These are phyloP conservation scores for Leishmania turanica DNA, from an alignment of 208 protist species.

Conservation along the genomic window DNA sequence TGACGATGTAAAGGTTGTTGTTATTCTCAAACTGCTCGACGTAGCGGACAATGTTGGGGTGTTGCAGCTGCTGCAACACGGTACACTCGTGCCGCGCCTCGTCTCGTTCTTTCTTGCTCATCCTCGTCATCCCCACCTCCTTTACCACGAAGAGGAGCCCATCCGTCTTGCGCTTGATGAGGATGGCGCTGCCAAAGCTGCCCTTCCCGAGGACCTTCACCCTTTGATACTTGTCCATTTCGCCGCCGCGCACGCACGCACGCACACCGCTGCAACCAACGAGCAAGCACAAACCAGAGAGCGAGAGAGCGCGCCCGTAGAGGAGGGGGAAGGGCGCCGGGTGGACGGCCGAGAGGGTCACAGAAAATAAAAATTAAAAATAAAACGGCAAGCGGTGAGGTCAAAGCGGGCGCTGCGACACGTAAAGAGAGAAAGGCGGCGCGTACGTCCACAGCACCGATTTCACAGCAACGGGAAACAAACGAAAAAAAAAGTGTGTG, in stretches of 20 bases:
- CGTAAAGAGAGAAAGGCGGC: background rate
- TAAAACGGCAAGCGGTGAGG: background rate
- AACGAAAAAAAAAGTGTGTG: too few species aligned
- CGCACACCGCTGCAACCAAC: background rate
- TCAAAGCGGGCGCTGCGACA: background rate
- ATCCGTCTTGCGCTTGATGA: slow-evolving; percentile 89
- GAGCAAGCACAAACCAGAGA: background rate
- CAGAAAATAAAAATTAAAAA: too few species aligned
- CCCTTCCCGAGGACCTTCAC: slow-evolving; percentile 92
- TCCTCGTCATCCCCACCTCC: slow-evolving; percentile 84
- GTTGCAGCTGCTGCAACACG: slow-evolving; percentile 84
- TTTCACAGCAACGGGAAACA: background rate
- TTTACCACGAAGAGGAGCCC: slow-evolving; percentile 90
- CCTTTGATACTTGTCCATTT: slow-evolving; percentile 92
- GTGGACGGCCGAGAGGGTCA: background rate
- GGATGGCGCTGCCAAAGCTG: slow-evolving; percentile 92
- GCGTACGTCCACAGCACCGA: background rate
- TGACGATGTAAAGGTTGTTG: slow-evolving; percentile 92
- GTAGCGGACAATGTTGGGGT: slow-evolving; percentile 94
- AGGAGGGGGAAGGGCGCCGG: background rate
- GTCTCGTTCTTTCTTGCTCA: slow-evolving; percentile 88
- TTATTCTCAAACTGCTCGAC: slow-evolving; percentile 93
- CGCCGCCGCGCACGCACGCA: background rate
- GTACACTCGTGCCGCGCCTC: slow-evolving; percentile 89
- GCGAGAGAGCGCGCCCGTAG: background rate